Conservation (phyloP, 2,329 filamentous ascomycete species). For the Sclerotinia borealis region DNA sequence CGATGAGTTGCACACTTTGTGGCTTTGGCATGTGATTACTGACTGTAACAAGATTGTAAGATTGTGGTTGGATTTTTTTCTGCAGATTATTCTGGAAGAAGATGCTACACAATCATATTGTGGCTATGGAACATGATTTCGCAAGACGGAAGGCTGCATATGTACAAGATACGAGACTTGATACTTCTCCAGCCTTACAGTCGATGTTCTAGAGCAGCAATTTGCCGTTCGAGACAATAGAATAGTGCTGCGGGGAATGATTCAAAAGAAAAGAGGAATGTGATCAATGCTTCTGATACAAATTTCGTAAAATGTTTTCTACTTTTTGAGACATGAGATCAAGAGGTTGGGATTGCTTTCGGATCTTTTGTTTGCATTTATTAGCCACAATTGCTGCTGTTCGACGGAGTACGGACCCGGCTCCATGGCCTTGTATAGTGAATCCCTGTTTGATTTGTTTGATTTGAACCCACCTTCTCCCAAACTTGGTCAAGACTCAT, state of each 20-base stretch:
- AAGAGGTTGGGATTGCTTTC: background rate
- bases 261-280: background rate
- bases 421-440: background rate
- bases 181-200: background rate
- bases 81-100: background rate
- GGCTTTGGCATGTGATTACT: background rate
- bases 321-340: background rate
- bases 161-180: background rate
- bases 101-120: background rate
- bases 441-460: background rate
- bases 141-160: constrained; percentile 3
- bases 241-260: background rate
- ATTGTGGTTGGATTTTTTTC: background rate
- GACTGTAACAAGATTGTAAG: too few relatives aligned
- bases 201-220: background rate
- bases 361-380: background rate
- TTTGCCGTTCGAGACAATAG: background rate
- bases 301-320: background rate
- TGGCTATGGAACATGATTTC: background rate
- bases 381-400: background rate
- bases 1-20: background rate
- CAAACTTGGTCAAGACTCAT: background rate
- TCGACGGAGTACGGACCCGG: background rate
- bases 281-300: background rate
- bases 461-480: background rate